Percentiles rank a stretch among this genome's conserved stretches.
Evolutionary conservation across 257 asterid species (phyloP).

Genomic region (Penstemon newberryi): DNA sequence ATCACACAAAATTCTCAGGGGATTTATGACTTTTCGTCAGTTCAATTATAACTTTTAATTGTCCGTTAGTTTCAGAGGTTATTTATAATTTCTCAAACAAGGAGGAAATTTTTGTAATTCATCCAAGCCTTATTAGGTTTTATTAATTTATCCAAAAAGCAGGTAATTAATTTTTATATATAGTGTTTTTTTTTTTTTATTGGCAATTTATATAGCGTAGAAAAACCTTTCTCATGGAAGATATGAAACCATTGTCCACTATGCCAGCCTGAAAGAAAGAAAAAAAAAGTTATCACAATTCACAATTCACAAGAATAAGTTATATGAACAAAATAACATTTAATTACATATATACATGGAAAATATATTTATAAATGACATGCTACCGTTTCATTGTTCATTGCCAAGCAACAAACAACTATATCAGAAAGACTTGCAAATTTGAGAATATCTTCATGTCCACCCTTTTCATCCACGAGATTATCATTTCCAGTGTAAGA

Average conservation of each 20-base stretch:
- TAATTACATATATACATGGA: background rate
- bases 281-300: background rate
- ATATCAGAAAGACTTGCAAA: conserved; percentile 81
- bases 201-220: no score
- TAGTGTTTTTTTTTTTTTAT: no score
- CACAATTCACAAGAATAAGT: background rate
- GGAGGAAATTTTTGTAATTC: no score
- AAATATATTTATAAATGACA: conserved; percentile 5
- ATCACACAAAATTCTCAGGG: no score
- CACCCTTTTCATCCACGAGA: conserved; percentile 87
- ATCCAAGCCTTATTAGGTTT: no score
- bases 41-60: no score
- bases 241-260: conserved; percentile 63
- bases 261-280: conserved; percentile 67
- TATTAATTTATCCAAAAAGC: no score
- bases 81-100: no score
- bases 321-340: background rate
- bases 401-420: conserved; percentile 76
- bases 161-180: no score
- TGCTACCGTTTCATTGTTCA: conserved; percentile 78
- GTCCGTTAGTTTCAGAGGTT: no score
- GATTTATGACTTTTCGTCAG: no score
- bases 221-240: conserved; percentile 86
- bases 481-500: conserved; percentile 34
- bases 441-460: conserved; percentile 60